Evolutionary conservation across 2,329 filamentous ascomycete species (phyloP).

Genomic region (Intubia oerlemansii): DNA sequence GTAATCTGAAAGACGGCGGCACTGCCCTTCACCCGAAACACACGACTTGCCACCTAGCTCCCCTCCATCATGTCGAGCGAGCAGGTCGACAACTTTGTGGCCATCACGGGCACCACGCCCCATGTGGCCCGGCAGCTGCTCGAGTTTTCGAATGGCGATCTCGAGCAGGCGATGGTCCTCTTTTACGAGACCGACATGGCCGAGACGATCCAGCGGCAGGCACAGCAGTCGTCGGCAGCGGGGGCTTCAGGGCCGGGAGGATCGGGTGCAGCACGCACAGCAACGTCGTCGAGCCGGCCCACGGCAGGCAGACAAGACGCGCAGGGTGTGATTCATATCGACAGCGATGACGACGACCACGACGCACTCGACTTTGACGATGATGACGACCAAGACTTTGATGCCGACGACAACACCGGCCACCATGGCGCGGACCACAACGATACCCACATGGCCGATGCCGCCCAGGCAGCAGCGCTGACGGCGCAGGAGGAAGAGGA

Average conservation of each 20-base stretch:
- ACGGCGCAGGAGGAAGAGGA: constrained; percentile 60
- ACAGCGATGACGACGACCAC: constrained; percentile 48
- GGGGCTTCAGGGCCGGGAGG: too few relatives aligned
- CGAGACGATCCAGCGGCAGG: constrained; percentile 18
- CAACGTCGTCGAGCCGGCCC: too few relatives aligned
- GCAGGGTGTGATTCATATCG: constrained; percentile 48
- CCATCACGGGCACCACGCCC: constrained; percentile 56
- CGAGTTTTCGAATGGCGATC: constrained; percentile 61
- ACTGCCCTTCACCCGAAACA: neutral
- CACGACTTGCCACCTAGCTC: neutral
- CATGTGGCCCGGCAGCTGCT: constrained; percentile 67
- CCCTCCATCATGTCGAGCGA: too few relatives aligned
- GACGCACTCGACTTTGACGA: constrained; percentile 37
- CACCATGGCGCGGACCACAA: constrained; percentile 12
- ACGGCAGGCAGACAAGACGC: constrained; percentile 19
- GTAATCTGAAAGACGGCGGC: neutral
- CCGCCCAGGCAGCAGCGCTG: constrained; percentile 19
- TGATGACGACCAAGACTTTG: constrained; percentile 31
- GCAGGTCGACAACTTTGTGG: constrained; percentile 49
- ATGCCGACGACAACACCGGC: constrained; percentile 21
- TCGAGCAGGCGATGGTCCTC: constrained; percentile 70
- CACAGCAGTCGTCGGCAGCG: constrained; percentile 13
- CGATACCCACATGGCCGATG: constrained; percentile 11
- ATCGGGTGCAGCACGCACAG: too few relatives aligned
- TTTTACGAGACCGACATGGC: constrained; percentile 73